Evolutionary conservation across 805 yeast genomes (phyloP).

Genomic region (Phaffomyces antillensis): DNA sequence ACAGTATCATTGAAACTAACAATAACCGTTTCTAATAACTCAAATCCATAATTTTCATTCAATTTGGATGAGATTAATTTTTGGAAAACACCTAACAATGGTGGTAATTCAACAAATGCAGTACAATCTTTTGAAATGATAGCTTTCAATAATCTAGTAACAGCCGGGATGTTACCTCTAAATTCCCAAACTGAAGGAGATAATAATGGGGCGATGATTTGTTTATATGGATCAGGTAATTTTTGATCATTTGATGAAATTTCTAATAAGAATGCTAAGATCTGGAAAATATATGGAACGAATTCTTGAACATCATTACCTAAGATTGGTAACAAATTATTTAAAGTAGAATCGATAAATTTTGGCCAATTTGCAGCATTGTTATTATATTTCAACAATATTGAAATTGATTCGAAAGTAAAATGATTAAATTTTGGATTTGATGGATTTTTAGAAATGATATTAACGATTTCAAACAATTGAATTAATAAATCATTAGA

Average conservation of each 20-base stretch:
- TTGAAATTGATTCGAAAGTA: slow-evolving; percentile 82
- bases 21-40: slow-evolving; percentile 66
- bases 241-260: slow-evolving; percentile 38
- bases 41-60: slow-evolving; percentile 80
- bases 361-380: slow-evolving; percentile 26
- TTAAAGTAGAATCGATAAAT: slow-evolving; percentile 45
- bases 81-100: slow-evolving; percentile 94
- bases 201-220: slow-evolving; percentile 70
- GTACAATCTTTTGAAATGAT: slow-evolving; percentile 39
- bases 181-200: slow-evolving; percentile 93
- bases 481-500: slow-evolving; percentile 49
- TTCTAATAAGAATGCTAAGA: slow-evolving; percentile 74
- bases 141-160: slow-evolving; percentile 69
- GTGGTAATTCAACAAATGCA: slow-evolving; percentile 46
- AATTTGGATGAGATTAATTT: slow-evolving; percentile 79
- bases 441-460: slow-evolving; percentile 83
- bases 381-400: slow-evolving; percentile 48
- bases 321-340: slow-evolving; percentile 58
- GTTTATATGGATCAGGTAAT: slow-evolving; percentile 59
- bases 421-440: slow-evolving; percentile 92
- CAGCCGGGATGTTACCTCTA: slow-evolving; percentile 89
- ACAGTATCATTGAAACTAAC: slow-evolving; percentile 42
- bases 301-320: slow-evolving; percentile 90
- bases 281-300: slow-evolving; percentile 86
- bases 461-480: slow-evolving; percentile 57